Evolutionary conservation across 2,329 filamentous ascomycete species (phyloP).

Genomic region (Aspergillus latus): DNA sequence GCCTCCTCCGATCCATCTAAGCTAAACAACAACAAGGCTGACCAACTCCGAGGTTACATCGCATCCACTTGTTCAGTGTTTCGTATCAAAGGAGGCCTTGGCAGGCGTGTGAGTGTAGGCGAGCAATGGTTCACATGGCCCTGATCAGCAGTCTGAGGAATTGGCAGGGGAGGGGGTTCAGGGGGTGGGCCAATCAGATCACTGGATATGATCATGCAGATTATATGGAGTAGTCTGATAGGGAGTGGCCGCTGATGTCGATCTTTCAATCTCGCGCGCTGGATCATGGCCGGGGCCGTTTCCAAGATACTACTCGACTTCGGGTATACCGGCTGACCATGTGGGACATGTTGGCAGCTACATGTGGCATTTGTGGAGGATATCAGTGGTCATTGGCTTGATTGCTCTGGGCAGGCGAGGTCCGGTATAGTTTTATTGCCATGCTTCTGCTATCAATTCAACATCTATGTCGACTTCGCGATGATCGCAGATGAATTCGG

Average conservation of each 20-base stretch:
- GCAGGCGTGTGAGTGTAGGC: neutral
- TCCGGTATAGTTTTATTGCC: neutral
- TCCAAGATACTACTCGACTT: neutral
- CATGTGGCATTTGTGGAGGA: neutral
- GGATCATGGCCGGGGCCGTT: neutral
- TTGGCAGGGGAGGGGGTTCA: neutral
- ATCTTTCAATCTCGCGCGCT: neutral
- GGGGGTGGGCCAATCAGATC: neutral
- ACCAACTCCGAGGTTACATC: slow-evolving; percentile 5
- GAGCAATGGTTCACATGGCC: neutral
- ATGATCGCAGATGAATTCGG: neutral
- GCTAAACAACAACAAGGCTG: neutral
- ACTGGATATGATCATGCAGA: neutral
- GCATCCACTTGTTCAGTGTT: neutral
- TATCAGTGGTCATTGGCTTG: neutral
- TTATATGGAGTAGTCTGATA: neutral
- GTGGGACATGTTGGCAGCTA: no score
- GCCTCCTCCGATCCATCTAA: neutral
- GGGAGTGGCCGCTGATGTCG: neutral
- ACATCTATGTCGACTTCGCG: neutral
- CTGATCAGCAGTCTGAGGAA: slow-evolving; percentile 2
- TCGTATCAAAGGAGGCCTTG: neutral
- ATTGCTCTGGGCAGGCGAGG: neutral
- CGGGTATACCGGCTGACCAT: neutral
- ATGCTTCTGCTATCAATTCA: neutral